Conservation (phyloP, 768 basidiomycete species). For the Hortiboletus campestris region DNA sequence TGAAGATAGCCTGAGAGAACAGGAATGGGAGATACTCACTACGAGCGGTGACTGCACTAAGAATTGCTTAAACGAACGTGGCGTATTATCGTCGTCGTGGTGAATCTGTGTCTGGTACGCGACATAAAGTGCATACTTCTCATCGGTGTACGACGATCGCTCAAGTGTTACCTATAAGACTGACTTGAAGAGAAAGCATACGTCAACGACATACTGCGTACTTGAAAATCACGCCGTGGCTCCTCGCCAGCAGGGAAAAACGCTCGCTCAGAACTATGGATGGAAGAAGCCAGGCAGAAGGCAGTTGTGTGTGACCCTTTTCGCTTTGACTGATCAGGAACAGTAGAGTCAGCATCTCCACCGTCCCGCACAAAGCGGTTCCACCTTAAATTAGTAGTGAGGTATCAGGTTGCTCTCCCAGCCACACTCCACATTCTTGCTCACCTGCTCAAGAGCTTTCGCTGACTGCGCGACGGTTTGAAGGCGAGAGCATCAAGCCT, state of each 20-base stretch:
- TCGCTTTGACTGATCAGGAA: slow-evolving; percentile 7
- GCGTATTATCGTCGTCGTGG: slow-evolving; percentile 53
- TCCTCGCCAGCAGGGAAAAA: slow-evolving; percentile 29
- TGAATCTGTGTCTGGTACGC: slow-evolving; percentile 82
- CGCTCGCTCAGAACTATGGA: slow-evolving; percentile 56
- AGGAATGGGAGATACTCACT: slow-evolving; percentile 40
- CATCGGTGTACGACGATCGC: slow-evolving; percentile 68
- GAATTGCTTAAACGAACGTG: slow-evolving; percentile 63
- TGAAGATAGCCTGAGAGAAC: background rate
- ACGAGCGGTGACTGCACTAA: slow-evolving; percentile 75
- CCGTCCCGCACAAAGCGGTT: slow-evolving; percentile 63
- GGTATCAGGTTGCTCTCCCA: background rate
- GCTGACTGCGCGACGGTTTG: slow-evolving; percentile 68
- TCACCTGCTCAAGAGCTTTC: slow-evolving; percentile 72
- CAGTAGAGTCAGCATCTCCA: slow-evolving; percentile 25
- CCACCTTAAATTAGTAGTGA: slow-evolving; percentile 48
- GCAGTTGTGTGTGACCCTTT: slow-evolving; percentile 8
- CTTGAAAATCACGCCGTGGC: slow-evolving; percentile 60
- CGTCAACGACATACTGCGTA: slow-evolving; percentile 22
- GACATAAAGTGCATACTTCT: slow-evolving; percentile 78
- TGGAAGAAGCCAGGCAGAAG: slow-evolving; percentile 45
- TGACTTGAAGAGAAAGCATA: background rate
- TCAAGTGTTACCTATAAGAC: slow-evolving; percentile 65
- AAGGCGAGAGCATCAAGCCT: slow-evolving; percentile 70
- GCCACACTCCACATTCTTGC: background rate